phyloP scores from a whole-genome alignment of 306 rosid genomes.

The Castanospermum australe region DNA sequence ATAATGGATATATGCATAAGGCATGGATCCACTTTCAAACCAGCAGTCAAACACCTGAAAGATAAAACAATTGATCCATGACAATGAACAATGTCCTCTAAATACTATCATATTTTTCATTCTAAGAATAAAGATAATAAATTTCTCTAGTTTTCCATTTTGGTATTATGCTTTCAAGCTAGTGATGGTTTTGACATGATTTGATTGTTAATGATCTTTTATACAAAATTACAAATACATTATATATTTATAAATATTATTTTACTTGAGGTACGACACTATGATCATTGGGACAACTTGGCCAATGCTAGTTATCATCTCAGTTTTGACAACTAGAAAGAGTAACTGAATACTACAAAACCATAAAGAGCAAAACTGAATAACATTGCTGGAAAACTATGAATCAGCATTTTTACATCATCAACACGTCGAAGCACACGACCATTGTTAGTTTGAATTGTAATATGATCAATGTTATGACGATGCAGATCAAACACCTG shows the following conservation, averaged over 20 bases:
- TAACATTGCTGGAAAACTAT: conserved; percentile 6
- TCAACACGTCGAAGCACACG: conserved; percentile 87
- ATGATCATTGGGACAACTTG: background rate
- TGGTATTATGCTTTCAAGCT: background rate
- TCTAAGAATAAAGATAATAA: background rate
- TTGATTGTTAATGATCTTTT: background rate
- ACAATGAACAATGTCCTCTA: conserved; percentile 8
- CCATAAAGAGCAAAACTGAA: background rate
- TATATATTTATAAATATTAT: background rate
- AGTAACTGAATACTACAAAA: background rate
- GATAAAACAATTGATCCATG: conserved; percentile 10
- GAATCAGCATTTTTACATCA: conserved; percentile 59
- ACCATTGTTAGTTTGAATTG: conserved; percentile 75
- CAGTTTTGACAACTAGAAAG: conserved; percentile 4
- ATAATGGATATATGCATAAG: conserved; percentile 95
- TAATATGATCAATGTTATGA: conserved; percentile 94
- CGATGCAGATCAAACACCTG: conserved; percentile 94
- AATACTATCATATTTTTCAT: background rate
- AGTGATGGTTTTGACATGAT: background rate
- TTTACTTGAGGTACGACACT: background rate
- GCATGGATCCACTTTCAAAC: conserved; percentile 99
- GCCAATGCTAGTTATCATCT: conserved; percentile 6
- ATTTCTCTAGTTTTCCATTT: background rate
- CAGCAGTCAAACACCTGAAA: conserved; percentile 98
- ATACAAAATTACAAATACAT: background rate